Conservation (phyloP, 163 green algal genomes). For the Picocystis sp. region DNA sequence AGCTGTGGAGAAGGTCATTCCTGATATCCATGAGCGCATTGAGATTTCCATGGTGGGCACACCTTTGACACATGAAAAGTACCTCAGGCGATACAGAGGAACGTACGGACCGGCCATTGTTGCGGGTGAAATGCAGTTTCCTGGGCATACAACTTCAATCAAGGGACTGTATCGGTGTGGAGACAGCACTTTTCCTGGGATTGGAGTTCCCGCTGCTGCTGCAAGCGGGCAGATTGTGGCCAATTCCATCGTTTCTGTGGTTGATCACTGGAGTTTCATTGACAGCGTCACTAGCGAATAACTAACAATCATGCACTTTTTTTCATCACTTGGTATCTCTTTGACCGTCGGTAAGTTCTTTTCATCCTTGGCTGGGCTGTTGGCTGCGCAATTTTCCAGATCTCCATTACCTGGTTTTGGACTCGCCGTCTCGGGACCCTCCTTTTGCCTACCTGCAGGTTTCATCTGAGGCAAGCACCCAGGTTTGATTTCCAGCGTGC, state of each 20-base stretch:
- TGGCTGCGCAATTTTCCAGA: too few species aligned
- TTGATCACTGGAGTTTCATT: too few species aligned
- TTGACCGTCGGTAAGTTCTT: too few species aligned
- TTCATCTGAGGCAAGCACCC: too few species aligned
- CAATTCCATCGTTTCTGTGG: constrained; percentile 49
- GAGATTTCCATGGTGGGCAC: constrained; percentile 52
- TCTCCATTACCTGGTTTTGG: too few species aligned
- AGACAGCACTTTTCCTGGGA: constrained; percentile 54
- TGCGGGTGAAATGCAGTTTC: constrained; percentile 36
- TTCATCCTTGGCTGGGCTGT: too few species aligned
- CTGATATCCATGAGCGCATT: constrained; percentile 49
- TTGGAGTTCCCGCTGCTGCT: constrained; percentile 67
- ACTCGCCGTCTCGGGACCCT: too few species aligned
- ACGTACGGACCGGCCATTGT: constrained; percentile 47
- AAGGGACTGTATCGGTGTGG: constrained; percentile 40
- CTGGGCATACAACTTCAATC: constrained; percentile 41
- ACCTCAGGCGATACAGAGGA: constrained; percentile 46
- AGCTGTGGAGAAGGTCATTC: constrained; percentile 60
- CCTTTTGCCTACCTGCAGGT: too few species aligned
- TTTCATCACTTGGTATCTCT: too few species aligned
- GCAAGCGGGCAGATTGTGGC: constrained; percentile 62
- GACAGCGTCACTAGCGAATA: too few species aligned
- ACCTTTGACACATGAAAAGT: constrained; percentile 63
- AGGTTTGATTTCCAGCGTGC: too few species aligned
- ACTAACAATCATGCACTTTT: too few species aligned